Conservation (phyloP, 2,329 filamentous ascomycete species). For the Furcasterigmium sp. region DNA sequence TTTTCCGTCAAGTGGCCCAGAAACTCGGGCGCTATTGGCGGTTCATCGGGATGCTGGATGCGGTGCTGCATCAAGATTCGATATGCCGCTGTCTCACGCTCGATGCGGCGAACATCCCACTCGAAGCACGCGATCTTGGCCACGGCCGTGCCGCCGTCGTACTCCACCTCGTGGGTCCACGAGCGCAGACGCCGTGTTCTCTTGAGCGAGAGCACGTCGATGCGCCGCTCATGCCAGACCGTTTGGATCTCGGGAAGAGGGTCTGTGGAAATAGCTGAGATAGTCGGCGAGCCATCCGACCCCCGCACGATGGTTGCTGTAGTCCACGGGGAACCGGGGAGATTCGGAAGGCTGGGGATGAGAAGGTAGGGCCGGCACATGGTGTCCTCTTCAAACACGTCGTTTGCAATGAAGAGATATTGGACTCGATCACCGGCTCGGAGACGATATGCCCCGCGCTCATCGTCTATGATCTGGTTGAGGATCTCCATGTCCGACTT, state of each 20-base stretch:
- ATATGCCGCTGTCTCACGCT: slow-evolving; percentile 15
- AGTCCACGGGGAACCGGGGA: slow-evolving; percentile 19
- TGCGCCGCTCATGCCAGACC: slow-evolving; percentile 16
- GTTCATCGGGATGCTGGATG: slow-evolving; percentile 6
- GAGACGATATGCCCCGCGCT: not conserved
- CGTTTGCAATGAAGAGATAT: slow-evolving; percentile 11
- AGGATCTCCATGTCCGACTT: not conserved
- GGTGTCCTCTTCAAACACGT: slow-evolving; percentile 21
- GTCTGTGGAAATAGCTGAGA: slow-evolving; percentile 5
- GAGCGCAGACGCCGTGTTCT: slow-evolving; percentile 15
- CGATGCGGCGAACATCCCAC: slow-evolving; percentile 15
- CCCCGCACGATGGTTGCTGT: slow-evolving; percentile 14
- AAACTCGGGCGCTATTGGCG: slow-evolving; percentile 13
- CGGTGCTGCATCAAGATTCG: slow-evolving; percentile 7
- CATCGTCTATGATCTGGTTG: not conserved
- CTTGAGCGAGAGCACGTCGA: slow-evolving; percentile 17
- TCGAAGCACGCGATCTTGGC: slow-evolving; percentile 17
- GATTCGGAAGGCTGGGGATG: slow-evolving; percentile 18
- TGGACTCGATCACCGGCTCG: not conserved
- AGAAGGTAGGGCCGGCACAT: slow-evolving; percentile 24
- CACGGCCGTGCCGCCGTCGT: slow-evolving; percentile 4
- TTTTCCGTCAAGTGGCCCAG: slow-evolving; percentile 15
- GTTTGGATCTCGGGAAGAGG: slow-evolving; percentile 5
- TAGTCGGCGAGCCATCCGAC: slow-evolving; percentile 9
- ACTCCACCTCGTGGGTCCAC: not conserved